Conservation (phyloP, 2,329 filamentous ascomycete species). For the Xylariaceae sp. region DNA sequence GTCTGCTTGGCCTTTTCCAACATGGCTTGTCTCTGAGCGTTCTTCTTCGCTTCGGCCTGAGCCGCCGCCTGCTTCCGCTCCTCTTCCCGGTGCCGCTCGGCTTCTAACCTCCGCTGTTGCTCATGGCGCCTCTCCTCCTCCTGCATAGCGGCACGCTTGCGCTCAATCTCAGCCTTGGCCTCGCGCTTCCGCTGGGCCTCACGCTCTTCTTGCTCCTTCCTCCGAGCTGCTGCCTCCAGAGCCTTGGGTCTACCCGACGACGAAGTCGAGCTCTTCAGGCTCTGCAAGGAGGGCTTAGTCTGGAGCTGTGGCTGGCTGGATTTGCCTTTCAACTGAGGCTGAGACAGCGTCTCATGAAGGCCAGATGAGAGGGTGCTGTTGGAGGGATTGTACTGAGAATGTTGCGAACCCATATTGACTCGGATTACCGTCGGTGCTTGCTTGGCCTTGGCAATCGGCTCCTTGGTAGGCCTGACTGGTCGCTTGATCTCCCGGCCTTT, state of each 20-base stretch:
- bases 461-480: conserved; percentile 56
- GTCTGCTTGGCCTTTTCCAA: conserved; percentile 61
- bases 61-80: conserved; percentile 48
- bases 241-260: conserved; percentile 61
- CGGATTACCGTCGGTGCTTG: conserved; percentile 65
- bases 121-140: conserved; percentile 59
- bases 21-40: conserved; percentile 53
- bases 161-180: conserved; percentile 72
- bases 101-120: conserved; percentile 51
- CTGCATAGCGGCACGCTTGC: conserved; percentile 60
- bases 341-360: conserved; percentile 48
- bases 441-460: conserved; percentile 50
- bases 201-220: conserved; percentile 78
- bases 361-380: conserved; percentile 50
- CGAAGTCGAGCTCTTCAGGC: conserved; percentile 58
- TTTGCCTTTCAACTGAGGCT: conserved; percentile 50
- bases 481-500: conserved; percentile 50
- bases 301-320: conserved; percentile 60
- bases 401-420: conserved; percentile 60
- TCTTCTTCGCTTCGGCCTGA: conserved; percentile 57
- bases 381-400: conserved; percentile 51
- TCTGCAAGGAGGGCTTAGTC: conserved; percentile 46
- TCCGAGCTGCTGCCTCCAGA: conserved; percentile 67
- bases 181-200: conserved; percentile 73
- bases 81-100: conserved; percentile 53